phyloP scores from a whole-genome alignment of 129 eudicot genomes.

The Saussurea involucrata region DNA sequence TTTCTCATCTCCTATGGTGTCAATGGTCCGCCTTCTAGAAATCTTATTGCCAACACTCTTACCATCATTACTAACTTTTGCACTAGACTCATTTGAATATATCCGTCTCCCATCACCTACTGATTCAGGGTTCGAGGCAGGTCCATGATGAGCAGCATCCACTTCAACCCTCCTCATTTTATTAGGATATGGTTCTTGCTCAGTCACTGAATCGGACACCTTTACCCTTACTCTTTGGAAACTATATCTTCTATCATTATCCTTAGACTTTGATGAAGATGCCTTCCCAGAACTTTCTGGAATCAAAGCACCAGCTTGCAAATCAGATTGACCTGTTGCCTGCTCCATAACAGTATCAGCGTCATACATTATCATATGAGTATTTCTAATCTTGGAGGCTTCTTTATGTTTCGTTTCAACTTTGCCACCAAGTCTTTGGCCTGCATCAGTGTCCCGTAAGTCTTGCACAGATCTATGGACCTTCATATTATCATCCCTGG shows the following conservation, averaged over 20 bases:
- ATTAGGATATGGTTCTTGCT: constrained; percentile 32
- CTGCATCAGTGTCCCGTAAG: constrained; percentile 22
- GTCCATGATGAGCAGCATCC: constrained; percentile 13
- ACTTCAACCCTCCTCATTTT: constrained; percentile 27
- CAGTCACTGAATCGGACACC: constrained; percentile 26
- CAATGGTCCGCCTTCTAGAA: constrained; percentile 25
- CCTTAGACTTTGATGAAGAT: constrained; percentile 28
- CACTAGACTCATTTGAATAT: constrained; percentile 13
- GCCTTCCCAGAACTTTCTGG: constrained; percentile 23
- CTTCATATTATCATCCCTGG: constrained; percentile 17
- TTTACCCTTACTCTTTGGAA: constrained; percentile 31
- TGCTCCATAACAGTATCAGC: constrained; percentile 9
- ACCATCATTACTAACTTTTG: constrained; percentile 18
- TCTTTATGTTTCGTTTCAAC: constrained; percentile 20
- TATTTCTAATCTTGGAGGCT: constrained; percentile 10
- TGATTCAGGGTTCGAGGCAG: constrained; percentile 18
- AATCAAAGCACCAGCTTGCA: constrained; percentile 2
- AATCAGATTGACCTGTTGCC: constrained; percentile 8
- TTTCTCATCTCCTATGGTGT: constrained; percentile 20
- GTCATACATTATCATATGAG: constrained; percentile 7
- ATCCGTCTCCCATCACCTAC: constrained; percentile 10
- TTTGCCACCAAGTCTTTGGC: constrained; percentile 32
- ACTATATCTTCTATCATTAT: constrained; percentile 28
- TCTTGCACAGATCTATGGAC: constrained; percentile 19
- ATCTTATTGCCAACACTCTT: constrained; percentile 30